Conservation (phyloP, 345 rosid species). For the Populus tremula region DNA sequence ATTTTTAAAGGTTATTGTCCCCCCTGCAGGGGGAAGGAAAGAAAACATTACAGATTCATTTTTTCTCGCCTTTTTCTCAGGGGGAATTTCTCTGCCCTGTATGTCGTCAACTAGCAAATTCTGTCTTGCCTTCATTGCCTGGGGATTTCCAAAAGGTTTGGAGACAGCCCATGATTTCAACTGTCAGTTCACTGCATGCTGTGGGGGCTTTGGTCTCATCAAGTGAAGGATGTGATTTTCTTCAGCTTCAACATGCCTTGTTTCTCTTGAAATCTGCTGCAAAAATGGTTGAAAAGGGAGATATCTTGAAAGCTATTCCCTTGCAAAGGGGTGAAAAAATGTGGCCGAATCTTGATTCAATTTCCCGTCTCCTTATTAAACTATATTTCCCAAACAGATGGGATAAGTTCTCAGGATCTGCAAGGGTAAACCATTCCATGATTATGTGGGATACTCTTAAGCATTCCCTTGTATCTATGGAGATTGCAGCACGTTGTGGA, state of each 20-base stretch:
- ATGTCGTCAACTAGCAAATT: conserved; percentile 86
- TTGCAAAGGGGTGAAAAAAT: conserved; percentile 37
- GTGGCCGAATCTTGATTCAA: conserved; percentile 48
- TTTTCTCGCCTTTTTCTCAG: conserved; percentile 34
- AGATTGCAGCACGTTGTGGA: conserved; percentile 69
- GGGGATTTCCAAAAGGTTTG: conserved; percentile 43
- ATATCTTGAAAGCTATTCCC: conserved; percentile 42
- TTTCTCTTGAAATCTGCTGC: conserved; percentile 63
- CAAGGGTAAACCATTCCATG: conserved; percentile 48
- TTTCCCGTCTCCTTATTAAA: conserved; percentile 48
- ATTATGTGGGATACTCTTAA: conserved; percentile 93
- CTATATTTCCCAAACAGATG: conserved; percentile 46
- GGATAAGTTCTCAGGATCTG: conserved; percentile 40
- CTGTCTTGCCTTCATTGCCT: conserved; percentile 64
- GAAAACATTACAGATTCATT: background rate
- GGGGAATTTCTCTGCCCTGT: conserved; percentile 95
- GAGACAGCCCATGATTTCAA: conserved; percentile 45
- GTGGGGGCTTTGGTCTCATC: conserved; percentile 21
- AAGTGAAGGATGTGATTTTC: conserved; percentile 30
- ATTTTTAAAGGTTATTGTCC: background rate
- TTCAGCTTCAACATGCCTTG: conserved; percentile 55
- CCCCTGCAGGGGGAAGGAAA: background rate
- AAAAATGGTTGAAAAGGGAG: conserved; percentile 47
- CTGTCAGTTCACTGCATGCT: conserved; percentile 14
- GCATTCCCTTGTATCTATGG: conserved; percentile 77